Evolutionary conservation across 495 filamentous ascomycete species (phyloP).

Genomic region (Aspergillus baeticus): DNA sequence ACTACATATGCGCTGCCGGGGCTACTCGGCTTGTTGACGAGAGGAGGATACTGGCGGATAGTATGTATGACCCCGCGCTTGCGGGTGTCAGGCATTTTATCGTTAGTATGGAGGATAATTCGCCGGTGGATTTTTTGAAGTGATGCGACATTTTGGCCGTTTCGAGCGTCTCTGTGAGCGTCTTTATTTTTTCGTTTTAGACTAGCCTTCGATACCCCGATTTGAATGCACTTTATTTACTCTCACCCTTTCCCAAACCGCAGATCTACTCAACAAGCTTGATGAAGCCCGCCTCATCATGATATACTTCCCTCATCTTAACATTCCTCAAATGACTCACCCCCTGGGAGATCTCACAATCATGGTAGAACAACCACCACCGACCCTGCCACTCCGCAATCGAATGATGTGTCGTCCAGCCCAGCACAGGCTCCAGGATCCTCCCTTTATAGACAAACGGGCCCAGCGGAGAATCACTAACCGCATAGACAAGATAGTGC

Average conservation of each 20-base stretch:
- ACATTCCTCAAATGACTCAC: conserved; percentile 66
- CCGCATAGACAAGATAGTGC: conserved; percentile 67
- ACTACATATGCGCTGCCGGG: neutral
- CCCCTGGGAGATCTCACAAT: conserved; percentile 60
- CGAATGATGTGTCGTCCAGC: conserved; percentile 81
- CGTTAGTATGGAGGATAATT: neutral
- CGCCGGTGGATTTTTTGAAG: neutral
- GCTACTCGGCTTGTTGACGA: neutral
- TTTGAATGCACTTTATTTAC: neutral
- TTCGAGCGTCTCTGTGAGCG: too few relatives aligned
- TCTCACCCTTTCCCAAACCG: too few relatives aligned
- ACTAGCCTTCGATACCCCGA: neutral
- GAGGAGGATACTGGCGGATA: neutral
- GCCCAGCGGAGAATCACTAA: conserved; percentile 57
- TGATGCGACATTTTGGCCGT: too few relatives aligned
- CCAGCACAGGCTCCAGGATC: conserved; percentile 71
- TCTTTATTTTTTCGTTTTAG: too few relatives aligned
- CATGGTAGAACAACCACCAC: conserved; percentile 75
- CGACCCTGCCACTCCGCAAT: conserved; percentile 66
- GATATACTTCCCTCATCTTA: conserved; percentile 71
- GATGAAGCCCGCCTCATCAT: conserved; percentile 63
- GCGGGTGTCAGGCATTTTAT: conserved; percentile 6
- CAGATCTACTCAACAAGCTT: conserved; percentile 17
- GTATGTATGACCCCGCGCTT: conserved; percentile 1
- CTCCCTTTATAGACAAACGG: conserved; percentile 69